A percentile compares a stretch with the other conserved stretches of the same genome.
These are phyloP conservation scores for Lophiotrema nucula DNA, from an alignment of 495 filamentous ascomycete genomes.

Conservation along the genomic window DNA sequence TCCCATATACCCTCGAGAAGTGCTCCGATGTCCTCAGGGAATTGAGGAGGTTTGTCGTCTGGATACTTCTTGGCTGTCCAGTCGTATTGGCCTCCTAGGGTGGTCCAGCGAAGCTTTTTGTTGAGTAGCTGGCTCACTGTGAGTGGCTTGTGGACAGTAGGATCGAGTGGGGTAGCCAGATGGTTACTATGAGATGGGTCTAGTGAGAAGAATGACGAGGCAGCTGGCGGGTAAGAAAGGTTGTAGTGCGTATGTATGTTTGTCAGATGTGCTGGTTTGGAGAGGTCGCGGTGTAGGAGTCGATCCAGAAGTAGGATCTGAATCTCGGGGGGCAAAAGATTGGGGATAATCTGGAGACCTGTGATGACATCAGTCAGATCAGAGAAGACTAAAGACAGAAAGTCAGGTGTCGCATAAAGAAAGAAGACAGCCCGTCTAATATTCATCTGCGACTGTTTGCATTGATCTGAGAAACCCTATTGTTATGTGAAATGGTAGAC, in stretches of 20 bases:
- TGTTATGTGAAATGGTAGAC: too few species aligned
- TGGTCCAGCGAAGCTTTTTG: constrained; percentile 86
- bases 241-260: constrained; percentile 84
- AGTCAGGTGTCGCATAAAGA: not conserved
- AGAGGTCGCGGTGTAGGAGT: constrained; percentile 78
- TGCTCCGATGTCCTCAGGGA: constrained; percentile 68
- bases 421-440: too few species aligned
- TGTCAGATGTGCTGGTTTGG: constrained; percentile 70
- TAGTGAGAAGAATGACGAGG: constrained; percentile 51
- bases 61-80: constrained; percentile 87
- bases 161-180: constrained; percentile 60
- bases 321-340: constrained; percentile 62
- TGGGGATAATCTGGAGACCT: constrained; percentile 76
- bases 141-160: constrained; percentile 65
- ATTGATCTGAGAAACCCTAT: too few species aligned
- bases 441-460: too few species aligned
- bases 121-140: constrained; percentile 63
- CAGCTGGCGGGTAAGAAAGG: constrained; percentile 60
- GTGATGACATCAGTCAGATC: not conserved
- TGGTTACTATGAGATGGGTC: constrained; percentile 27
- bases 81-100: constrained; percentile 90
- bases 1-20: constrained; percentile 68
- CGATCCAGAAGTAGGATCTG: constrained; percentile 67
- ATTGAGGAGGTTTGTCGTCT: constrained; percentile 54
- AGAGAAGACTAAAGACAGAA: constrained; percentile 2